Percentiles rank a stretch among this genome's conserved stretches.
phyloP scores from a whole-genome alignment of 441 rosid species.

The Melastoma candidum region DNA sequence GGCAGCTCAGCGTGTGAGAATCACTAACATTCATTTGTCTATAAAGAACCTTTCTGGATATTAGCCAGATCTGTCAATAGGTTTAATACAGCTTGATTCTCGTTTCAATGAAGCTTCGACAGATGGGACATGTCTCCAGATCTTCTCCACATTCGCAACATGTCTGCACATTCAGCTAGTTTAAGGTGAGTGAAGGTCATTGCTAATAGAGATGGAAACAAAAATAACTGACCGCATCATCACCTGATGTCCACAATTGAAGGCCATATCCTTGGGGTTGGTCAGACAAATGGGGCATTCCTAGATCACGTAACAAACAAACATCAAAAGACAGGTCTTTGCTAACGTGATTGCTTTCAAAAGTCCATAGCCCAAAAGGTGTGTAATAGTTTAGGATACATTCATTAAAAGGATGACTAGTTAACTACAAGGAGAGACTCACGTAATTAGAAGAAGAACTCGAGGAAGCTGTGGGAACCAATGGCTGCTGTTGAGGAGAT shows the following conservation, averaged over 20 bases:
- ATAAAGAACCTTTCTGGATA: too few species aligned
- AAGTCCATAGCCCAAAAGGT: not conserved
- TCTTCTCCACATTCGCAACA: slow-evolving; percentile 16
- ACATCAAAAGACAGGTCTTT: not conserved
- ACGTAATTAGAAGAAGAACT: slow-evolving; percentile 15
- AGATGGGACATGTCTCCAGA: slow-evolving; percentile 18
- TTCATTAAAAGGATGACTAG: not conserved
- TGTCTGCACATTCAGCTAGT: slow-evolving; percentile 6
- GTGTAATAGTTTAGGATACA: not conserved
- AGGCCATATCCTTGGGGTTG: slow-evolving; percentile 16
- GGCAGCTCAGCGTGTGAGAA: too few species aligned
- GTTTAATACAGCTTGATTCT: slow-evolving; percentile 17
- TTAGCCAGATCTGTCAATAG: too few species aligned
- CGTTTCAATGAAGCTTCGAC: slow-evolving; percentile 14
- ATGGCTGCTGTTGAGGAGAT: slow-evolving; percentile 6
- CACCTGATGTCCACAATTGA: slow-evolving; percentile 20
- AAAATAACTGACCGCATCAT: not conserved
- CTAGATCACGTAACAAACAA: not conserved
- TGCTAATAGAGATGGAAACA: not conserved
- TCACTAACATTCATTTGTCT: too few species aligned
- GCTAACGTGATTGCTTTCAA: not conserved
- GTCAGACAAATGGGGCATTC: slow-evolving; percentile 18
- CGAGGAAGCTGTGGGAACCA: slow-evolving; percentile 9
- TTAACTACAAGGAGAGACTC: not conserved
- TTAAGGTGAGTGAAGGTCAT: not conserved